phyloP scores from a whole-genome alignment of 1,284 basidiomycete species.

The Xerocomus amazonicus region DNA sequence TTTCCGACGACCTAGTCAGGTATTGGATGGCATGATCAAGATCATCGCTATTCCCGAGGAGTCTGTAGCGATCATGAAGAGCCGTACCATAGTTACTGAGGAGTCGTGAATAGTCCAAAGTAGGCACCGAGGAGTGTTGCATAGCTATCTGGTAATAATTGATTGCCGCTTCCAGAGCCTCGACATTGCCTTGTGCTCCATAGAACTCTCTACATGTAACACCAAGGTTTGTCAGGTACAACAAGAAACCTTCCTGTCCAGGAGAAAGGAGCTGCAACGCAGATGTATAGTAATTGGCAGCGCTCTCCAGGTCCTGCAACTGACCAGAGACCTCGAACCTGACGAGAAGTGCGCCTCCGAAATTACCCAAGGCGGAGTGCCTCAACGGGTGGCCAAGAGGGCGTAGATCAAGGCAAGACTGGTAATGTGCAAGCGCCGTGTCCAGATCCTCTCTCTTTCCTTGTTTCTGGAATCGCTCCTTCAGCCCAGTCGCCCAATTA shows the following conservation, averaged over 20 bases:
- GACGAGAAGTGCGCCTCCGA: constrained; percentile 13
- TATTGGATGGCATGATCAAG: constrained; percentile 23
- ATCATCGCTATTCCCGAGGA: constrained; percentile 14
- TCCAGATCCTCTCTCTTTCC: constrained; percentile 22
- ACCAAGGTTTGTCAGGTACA: constrained; percentile 13
- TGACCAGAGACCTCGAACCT: constrained; percentile 19
- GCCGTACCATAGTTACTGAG: constrained; percentile 22
- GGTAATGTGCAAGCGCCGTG: constrained; percentile 13
- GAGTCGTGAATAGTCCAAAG: constrained; percentile 19
- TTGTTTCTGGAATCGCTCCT: constrained; percentile 14
- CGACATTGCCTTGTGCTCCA: constrained; percentile 3
- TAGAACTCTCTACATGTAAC: constrained; percentile 7
- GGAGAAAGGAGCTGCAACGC: constrained; percentile 21
- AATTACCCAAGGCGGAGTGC: constrained; percentile 14
- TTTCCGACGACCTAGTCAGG: constrained; percentile 18
- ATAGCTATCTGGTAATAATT: constrained; percentile 17
- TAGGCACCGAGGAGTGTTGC: constrained; percentile 14
- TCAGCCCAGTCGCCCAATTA: constrained; percentile 20
- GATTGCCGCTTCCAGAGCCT: constrained; percentile 21
- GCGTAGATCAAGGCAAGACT: constrained; percentile 22
- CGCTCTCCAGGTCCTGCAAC: constrained; percentile 19
- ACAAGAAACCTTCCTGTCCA: constrained; percentile 13
- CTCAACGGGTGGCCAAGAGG: constrained; percentile 25
- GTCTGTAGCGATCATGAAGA: constrained; percentile 15
- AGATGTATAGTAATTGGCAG: constrained; percentile 7